Evolutionary conservation across 2,329 filamentous ascomycete species (phyloP), one percentile per base, ranked within the genome.

Genomic region (Dothidotthia symphoricarpi): DNA sequence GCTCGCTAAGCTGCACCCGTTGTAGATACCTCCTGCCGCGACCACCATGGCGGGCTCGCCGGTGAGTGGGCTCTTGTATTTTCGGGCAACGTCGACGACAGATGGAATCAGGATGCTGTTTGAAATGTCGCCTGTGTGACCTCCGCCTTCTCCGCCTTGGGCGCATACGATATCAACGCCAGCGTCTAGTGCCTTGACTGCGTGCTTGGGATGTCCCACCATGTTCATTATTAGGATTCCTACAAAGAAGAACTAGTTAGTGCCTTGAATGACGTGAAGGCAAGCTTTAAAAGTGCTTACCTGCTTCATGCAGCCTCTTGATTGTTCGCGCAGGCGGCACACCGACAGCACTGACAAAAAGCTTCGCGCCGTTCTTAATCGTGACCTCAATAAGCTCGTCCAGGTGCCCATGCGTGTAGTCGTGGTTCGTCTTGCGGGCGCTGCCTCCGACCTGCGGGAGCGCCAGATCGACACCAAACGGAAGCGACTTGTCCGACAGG

Each of bases 211-310:
- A 56, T 90, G 86, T 0, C 91, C 91, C 14, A 96, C 89, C 90
- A 96, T 96, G 67, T 96, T 96, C 89, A 96, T 96, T 24, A 96
- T 76, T 42, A 94, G 63, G 27, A 97, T 86, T 0, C 86, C n/a
- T n/a, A n/a, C n/a, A n/a, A n/a, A n/a, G n/a, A n/a, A n/a, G n/a
- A n/a, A n/a, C n/a, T n/a, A n/a, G n/a, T n/a, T n/a, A n/a, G n/a
- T n/a, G n/a, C n/a, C n/a, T n/a, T n/a, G n/a, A n/a, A n/a, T n/a
- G n/a, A n/a, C n/a, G n/a, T n/a, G n/a, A n/a, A n/a, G n/a, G n/a
- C n/a, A n/a, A n/a, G n/a, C n/a, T n/a, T n/a, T n/a, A n/a, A n/a
- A n/a, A n/a, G n/a, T n/a, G n/a, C n/a, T n/a, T n/a, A n/a, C n/a
- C 86, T 0, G 85, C 84, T 7, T 76, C 75, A 61, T 97, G 91